phyloP scores from a whole-genome alignment of 495 filamentous ascomycete genomes.

The Hyaloscypha hepaticicola region DNA sequence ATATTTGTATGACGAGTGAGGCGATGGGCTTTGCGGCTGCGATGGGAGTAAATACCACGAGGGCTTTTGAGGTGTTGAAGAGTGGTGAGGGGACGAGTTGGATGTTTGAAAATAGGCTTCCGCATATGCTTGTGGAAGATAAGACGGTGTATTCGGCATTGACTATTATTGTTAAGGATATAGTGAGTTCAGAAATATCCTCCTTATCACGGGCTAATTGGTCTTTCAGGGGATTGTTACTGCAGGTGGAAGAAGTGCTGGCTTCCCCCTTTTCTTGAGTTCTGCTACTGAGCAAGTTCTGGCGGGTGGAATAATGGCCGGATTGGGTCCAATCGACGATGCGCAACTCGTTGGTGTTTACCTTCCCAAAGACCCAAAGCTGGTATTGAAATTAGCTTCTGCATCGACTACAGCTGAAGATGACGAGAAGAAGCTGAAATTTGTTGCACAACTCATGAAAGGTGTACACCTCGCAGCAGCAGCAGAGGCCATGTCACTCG shows the following conservation, averaged over 20 bases:
- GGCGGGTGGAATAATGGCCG: conserved; percentile 55
- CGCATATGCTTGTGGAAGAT: conserved; percentile 67
- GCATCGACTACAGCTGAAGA: conserved; percentile 29
- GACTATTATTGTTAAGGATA: conserved; percentile 79
- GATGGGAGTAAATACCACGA: conserved; percentile 61
- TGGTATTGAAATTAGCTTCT: conserved; percentile 24
- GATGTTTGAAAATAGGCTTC: conserved; percentile 79
- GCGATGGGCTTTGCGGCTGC: conserved; percentile 70
- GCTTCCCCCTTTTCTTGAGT: conserved; percentile 69
- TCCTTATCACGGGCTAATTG: background rate
- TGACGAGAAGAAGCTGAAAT: conserved; percentile 44
- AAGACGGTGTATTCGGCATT: conserved; percentile 68
- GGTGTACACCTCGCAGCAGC: conserved; percentile 65
- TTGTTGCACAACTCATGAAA: conserved; percentile 59
- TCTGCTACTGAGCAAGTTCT: conserved; percentile 72
- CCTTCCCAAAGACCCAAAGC: conserved; percentile 36
- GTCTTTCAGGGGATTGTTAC: conserved; percentile 62
- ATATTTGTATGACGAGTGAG: conserved; percentile 72
- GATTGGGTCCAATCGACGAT: conserved; percentile 67
- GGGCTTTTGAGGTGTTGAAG: conserved; percentile 57
- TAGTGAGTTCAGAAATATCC: conserved; percentile 30
- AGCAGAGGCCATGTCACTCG: conserved; percentile 67
- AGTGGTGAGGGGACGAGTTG: conserved; percentile 64
- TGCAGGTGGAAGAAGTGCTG: conserved; percentile 55
- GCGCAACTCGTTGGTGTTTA: conserved; percentile 68